A percentile compares a stretch with the other conserved stretches of the same genome.
Evolutionary conservation across 139 green algal species (phyloP).

Genomic region (Chlorella sp.): DNA sequence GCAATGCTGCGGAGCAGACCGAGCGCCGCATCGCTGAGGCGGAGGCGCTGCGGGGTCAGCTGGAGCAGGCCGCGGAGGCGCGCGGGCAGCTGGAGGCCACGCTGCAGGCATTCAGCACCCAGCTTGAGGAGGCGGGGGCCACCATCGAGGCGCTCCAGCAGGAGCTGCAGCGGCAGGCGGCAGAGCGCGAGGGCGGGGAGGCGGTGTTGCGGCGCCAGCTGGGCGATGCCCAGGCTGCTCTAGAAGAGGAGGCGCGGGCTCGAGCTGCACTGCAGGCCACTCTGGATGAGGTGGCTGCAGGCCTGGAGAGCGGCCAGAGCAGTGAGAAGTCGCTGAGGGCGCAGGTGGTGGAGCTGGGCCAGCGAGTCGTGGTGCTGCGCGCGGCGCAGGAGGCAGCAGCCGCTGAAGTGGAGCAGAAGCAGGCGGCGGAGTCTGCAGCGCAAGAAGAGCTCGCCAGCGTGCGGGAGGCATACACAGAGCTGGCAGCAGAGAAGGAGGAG

Average conservation of each 20-base stretch:
- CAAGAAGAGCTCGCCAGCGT: not conserved
- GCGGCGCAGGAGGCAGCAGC: conserved; percentile 15
- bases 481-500: conserved; percentile 1
- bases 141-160: not conserved
- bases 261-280: not conserved
- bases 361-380: conserved; percentile 13
- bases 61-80: conserved; percentile 6
- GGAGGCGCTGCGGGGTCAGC: not conserved
- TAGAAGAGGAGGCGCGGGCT: not conserved
- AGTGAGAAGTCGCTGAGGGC: not conserved
- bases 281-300: not conserved
- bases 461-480: not conserved
- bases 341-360: conserved; percentile 5
- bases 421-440: not conserved
- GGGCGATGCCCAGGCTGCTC: conserved; percentile 2
- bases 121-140: conserved; percentile 6
- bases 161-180: not conserved
- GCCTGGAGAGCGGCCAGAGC: not conserved
- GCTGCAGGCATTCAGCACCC: not conserved
- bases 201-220: too few species aligned
- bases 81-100: conserved; percentile 4
- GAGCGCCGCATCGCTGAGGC: too few species aligned
- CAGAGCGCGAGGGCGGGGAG: too few species aligned
- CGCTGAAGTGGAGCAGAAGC: not conserved
- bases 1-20: too few species aligned